Conservation (phyloP, 768 basidiomycete genomes). For the Mycena floridula region DNA sequence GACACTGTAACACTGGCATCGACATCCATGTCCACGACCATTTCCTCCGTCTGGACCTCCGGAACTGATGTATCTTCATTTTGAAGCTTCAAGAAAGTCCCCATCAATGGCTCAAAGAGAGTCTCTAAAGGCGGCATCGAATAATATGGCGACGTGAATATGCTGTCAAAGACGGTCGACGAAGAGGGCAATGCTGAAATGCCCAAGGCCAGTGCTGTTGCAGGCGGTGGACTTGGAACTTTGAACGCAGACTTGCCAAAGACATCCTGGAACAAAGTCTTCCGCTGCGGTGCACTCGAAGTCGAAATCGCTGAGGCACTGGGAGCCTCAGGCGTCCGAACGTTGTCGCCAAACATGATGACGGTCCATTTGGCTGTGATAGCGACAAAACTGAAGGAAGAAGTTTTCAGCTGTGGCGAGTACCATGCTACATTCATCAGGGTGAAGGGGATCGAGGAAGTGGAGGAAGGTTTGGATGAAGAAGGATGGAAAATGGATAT, state of each 20-base stretch:
- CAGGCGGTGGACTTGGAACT: constrained; percentile 15
- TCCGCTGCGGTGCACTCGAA: constrained; percentile 21
- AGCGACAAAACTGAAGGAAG: constrained; percentile 56
- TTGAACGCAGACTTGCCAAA: constrained; percentile 76
- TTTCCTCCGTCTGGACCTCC: constrained; percentile 3
- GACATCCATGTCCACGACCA: constrained; percentile 41
- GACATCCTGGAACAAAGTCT: constrained; percentile 84
- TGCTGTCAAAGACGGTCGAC: constrained; percentile 2
- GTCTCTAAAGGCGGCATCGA: constrained; percentile 67
- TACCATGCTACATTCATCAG: constrained; percentile 44
- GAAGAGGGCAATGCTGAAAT: not conserved
- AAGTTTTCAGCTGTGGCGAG: constrained; percentile 17
- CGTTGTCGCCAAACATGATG: constrained; percentile 60
- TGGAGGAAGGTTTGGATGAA: constrained; percentile 38
- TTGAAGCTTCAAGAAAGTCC: constrained; percentile 26
- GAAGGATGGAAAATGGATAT: constrained; percentile 43
- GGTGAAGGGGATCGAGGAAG: constrained; percentile 52
- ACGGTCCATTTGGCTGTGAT: constrained; percentile 63
- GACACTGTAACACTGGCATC: constrained; percentile 23
- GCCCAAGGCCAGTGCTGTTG: constrained; percentile 1
- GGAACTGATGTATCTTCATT: constrained; percentile 8
- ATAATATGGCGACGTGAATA: constrained; percentile 70
- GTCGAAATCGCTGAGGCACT: constrained; percentile 31
- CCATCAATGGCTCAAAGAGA: constrained; percentile 57
- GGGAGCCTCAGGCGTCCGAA: constrained; percentile 30